These are phyloP conservation scores for Nothophoma quercina DNA, from an alignment of 2,329 filamentous ascomycete genomes.

Conservation along the genomic window DNA sequence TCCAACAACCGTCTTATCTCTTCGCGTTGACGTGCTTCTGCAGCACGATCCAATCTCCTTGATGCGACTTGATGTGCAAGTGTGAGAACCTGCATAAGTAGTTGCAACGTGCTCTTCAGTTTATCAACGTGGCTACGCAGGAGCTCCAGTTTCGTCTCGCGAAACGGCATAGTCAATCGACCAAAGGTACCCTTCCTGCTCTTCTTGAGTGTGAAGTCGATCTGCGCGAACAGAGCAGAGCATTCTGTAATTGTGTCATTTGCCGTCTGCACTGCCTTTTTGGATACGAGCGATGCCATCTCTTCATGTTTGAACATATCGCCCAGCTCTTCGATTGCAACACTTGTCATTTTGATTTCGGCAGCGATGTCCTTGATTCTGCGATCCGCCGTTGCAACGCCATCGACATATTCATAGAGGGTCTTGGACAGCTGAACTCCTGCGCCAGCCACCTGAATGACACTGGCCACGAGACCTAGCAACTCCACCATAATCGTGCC, in stretches of 20 bases:
- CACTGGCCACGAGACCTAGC: slow-evolving; percentile 38
- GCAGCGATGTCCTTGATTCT: slow-evolving; percentile 40
- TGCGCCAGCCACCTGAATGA: slow-evolving; percentile 41
- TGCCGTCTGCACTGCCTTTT: slow-evolving; percentile 35
- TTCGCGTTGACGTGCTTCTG: slow-evolving; percentile 35
- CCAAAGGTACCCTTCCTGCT: slow-evolving; percentile 35
- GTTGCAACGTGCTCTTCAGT: slow-evolving; percentile 40
- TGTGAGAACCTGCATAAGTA: slow-evolving; percentile 40
- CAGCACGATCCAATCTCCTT: slow-evolving; percentile 33
- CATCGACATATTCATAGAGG: slow-evolving; percentile 42
- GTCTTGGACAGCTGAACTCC: slow-evolving; percentile 40
- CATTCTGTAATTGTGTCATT: slow-evolving; percentile 41
- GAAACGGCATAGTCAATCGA: slow-evolving; percentile 38
- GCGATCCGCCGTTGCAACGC: slow-evolving; percentile 39
- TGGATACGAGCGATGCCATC: slow-evolving; percentile 32
- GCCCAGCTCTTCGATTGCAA: slow-evolving; percentile 40
- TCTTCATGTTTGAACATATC: slow-evolving; percentile 36
- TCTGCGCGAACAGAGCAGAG: slow-evolving; percentile 33
- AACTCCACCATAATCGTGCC: slow-evolving; percentile 33
- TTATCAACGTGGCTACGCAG: slow-evolving; percentile 40
- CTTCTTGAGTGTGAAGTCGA: slow-evolving; percentile 36
- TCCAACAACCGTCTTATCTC: slow-evolving; percentile 36
- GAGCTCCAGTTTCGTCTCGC: slow-evolving; percentile 42
- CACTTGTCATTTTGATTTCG: slow-evolving; percentile 38
- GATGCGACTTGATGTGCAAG: slow-evolving; percentile 37